Percentiles rank a stretch among this genome's conserved stretches.
Conservation (phyloP, 257 asterid species). For the Capsicum rhomboideum region DNA sequence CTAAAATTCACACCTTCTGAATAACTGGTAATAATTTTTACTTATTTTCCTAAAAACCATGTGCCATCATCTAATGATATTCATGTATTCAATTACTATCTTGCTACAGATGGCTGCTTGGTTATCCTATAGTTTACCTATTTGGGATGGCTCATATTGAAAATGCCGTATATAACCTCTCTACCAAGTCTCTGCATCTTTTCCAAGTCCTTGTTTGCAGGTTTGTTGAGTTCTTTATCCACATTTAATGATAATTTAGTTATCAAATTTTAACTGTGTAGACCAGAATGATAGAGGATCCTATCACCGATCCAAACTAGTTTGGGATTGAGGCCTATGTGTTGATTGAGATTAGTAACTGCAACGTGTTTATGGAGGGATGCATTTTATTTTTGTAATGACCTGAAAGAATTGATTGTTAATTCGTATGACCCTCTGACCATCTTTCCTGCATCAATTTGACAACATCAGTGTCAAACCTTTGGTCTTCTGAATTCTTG, state of each 20-base stretch:
- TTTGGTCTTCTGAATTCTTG: not conserved
- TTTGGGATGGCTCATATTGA: slow-evolving; percentile 54
- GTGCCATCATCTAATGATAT: not conserved
- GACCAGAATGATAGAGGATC: not conserved
- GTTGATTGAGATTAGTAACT: not conserved
- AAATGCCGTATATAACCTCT: slow-evolving; percentile 61
- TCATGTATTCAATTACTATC: not conserved
- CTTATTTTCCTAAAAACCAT: not conserved
- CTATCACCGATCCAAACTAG: not conserved
- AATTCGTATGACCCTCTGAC: not conserved
- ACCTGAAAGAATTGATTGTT: not conserved
- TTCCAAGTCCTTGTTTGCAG: slow-evolving; percentile 58
- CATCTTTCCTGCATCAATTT: not conserved
- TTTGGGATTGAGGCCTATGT: not conserved
- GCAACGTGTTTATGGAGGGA: not conserved
- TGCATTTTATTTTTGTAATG: not conserved
- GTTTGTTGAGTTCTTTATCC: slow-evolving; percentile 19
- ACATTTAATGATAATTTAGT: not conserved
- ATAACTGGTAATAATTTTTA: not conserved
- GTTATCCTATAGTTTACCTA: slow-evolving; percentile 73
- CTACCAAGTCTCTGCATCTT: slow-evolving; percentile 61
- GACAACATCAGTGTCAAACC: not conserved
- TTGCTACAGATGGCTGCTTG: slow-evolving; percentile 71
- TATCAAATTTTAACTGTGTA: not conserved
- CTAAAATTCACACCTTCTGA: not conserved